phyloP scores from a whole-genome alignment of 306 rosid species.

The Vicia villosa region DNA sequence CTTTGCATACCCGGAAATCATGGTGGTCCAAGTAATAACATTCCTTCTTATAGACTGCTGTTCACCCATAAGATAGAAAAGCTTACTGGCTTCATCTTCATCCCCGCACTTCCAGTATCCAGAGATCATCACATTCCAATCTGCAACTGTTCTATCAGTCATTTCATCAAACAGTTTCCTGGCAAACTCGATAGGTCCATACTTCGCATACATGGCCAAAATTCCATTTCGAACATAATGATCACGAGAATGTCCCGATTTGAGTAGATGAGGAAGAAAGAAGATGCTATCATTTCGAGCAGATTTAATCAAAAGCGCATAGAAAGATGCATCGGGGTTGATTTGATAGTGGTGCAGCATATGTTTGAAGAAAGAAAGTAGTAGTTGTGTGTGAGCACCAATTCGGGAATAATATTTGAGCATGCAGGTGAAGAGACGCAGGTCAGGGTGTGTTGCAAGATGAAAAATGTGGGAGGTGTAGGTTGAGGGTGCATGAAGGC shows the following conservation, averaged over 20 bases:
- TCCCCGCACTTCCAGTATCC: constrained; percentile 66
- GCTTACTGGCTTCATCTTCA: constrained; percentile 53
- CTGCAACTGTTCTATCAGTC: constrained; percentile 53
- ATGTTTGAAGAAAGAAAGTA: constrained; percentile 44
- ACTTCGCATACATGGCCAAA: constrained; percentile 45
- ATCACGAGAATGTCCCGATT: constrained; percentile 49
- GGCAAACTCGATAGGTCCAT: constrained; percentile 49
- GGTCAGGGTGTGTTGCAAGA: constrained; percentile 41
- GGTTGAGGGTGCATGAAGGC: constrained; percentile 53
- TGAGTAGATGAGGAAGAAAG: constrained; percentile 55
- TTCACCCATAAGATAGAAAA: constrained; percentile 44
- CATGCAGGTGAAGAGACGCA: constrained; percentile 51
- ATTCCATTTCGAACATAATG: constrained; percentile 56
- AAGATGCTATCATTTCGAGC: constrained; percentile 44
- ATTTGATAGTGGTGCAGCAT: constrained; percentile 38
- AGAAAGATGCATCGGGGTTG: constrained; percentile 44
- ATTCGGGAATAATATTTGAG: constrained; percentile 55
- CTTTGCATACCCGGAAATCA: constrained; percentile 68
- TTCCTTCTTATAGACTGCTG: constrained; percentile 31
- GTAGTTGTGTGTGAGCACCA: constrained; percentile 35
- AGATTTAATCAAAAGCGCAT: constrained; percentile 50
- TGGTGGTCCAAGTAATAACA: constrained; percentile 65
- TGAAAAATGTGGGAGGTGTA: constrained; percentile 53
- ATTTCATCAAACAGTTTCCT: constrained; percentile 60
- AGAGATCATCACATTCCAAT: constrained; percentile 68